Conservation (phyloP, 2,329 filamentous ascomycete species). For the Exophiala calicioides region DNA sequence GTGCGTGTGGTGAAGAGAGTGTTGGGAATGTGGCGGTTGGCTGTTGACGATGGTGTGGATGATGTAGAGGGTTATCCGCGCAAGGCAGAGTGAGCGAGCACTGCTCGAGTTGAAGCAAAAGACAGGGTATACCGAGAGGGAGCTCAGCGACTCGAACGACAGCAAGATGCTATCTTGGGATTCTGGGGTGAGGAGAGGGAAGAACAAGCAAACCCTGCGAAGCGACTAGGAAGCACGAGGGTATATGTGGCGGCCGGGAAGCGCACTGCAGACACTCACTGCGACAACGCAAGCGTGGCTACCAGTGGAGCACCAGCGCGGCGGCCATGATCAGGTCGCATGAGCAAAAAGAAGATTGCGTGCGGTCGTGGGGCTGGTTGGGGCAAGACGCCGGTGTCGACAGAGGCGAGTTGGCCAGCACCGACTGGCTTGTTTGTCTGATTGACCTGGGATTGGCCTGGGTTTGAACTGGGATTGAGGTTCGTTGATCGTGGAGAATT, state of each 20-base stretch:
- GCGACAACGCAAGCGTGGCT: slow-evolving; percentile 1
- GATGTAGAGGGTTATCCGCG: slow-evolving; percentile 8
- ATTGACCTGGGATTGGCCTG: slow-evolving; percentile 16
- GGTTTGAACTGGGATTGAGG: slow-evolving; percentile 13
- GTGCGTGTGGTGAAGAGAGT: slow-evolving; percentile 1
- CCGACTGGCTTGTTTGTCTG: slow-evolving; percentile 16
- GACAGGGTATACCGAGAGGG: slow-evolving; percentile 24
- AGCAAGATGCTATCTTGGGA: slow-evolving; percentile 23
- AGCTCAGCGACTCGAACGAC: slow-evolving; percentile 28
- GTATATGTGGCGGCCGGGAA: slow-evolving; percentile 25
- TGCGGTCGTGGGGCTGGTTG: slow-evolving; percentile 8
- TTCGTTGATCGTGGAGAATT: slow-evolving; percentile 15
- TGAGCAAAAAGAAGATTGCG: slow-evolving; percentile 20
- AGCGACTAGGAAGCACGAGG: slow-evolving; percentile 10
- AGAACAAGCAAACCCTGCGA: slow-evolving; percentile 25
- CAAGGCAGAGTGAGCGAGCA: slow-evolving; percentile 20
- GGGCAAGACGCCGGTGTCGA: slow-evolving; percentile 17
- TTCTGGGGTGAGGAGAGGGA: slow-evolving; percentile 14
- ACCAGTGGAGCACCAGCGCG: slow-evolving; percentile 13
- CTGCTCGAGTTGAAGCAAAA: slow-evolving; percentile 20
- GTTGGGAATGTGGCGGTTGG: slow-evolving; percentile 2
- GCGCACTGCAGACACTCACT: slow-evolving; percentile 14
- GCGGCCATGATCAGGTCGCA: slow-evolving; percentile 13
- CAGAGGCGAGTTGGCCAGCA: slow-evolving; percentile 6
- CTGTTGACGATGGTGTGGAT: slow-evolving; percentile 2